A percentile compares a stretch with the other conserved stretches of the same genome.
These are phyloP conservation scores for Malassezia yamatoensis DNA, from an alignment of 1,284 basidiomycete species.

Conservation along the genomic window DNA sequence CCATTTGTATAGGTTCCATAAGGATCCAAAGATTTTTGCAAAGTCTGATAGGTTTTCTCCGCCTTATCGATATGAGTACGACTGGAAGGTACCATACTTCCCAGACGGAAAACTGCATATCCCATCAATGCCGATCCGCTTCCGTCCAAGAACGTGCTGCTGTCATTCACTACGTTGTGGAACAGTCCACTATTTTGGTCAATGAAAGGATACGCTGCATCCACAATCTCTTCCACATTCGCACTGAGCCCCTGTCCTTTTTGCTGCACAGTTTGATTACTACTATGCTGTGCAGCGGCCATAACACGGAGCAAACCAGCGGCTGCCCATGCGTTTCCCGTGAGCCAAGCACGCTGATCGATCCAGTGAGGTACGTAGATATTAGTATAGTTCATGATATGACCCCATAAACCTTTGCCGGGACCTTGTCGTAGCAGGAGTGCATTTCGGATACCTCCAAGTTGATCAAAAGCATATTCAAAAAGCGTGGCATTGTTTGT, in stretches of 20 bases:
- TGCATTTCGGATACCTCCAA: conserved; percentile 61
- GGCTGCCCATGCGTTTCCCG: conserved; percentile 75
- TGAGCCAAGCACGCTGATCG: conserved; percentile 55
- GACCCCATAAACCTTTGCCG: conserved; percentile 39
- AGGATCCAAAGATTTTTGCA: conserved; percentile 23
- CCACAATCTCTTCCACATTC: conserved; percentile 66
- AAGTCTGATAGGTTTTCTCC: conserved; percentile 28
- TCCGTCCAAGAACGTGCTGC: conserved; percentile 27
- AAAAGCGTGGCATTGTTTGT: conserved; percentile 62
- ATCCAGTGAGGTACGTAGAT: conserved; percentile 20
- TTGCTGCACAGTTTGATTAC: conserved; percentile 53
- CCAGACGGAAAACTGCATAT: conserved; percentile 36
- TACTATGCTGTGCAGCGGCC: conserved; percentile 61
- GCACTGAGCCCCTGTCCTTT: conserved; percentile 57
- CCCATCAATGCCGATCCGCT: conserved; percentile 36
- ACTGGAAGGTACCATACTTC: conserved; percentile 25
- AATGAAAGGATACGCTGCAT: conserved; percentile 58
- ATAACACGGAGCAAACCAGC: conserved; percentile 74
- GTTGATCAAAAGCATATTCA: conserved; percentile 64
- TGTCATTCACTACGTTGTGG: conserved; percentile 39
- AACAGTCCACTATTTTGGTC: conserved; percentile 41
- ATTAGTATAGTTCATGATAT: conserved; percentile 24
- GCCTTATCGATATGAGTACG: conserved; percentile 20
- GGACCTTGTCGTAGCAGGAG: conserved; percentile 55
- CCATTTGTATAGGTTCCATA: conserved; percentile 23